These are phyloP conservation scores for Berkeleyomyces rouxiae DNA, from an alignment of 2,329 filamentous ascomycete genomes.

Conservation along the genomic window DNA sequence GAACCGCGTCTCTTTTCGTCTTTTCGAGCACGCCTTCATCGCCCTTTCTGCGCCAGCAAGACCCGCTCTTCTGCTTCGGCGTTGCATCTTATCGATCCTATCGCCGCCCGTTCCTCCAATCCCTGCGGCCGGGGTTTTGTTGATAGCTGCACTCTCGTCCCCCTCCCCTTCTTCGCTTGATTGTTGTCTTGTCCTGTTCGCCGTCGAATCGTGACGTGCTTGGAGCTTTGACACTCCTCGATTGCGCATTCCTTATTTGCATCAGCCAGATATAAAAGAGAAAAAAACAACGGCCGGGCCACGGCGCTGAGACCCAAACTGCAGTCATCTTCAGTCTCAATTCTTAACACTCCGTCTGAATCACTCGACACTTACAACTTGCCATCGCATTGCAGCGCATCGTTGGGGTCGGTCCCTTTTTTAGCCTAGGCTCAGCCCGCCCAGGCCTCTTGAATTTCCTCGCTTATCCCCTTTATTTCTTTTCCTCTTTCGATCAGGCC, in stretches of 20 bases:
- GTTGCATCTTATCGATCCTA: background rate
- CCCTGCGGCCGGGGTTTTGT: background rate
- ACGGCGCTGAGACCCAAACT: background rate
- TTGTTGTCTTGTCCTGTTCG: conserved; percentile 8
- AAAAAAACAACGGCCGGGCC: background rate
- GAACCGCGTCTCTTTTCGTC: background rate
- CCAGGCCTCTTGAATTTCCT: conserved; percentile 23
- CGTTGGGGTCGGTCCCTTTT: background rate
- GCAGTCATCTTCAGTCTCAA: background rate
- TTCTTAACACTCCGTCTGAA: background rate
- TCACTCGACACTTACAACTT: background rate
- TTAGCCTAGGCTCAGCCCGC: conserved; percentile 18
- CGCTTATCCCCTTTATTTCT: conserved; percentile 1
- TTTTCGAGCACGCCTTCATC: background rate
- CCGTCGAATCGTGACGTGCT: conserved; percentile 10
- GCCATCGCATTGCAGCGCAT: background rate
- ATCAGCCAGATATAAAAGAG: background rate
- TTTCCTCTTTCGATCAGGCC: background rate
- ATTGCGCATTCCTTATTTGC: background rate
- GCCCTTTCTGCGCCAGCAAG: background rate
- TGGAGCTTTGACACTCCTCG: conserved; percentile 9
- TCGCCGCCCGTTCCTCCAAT: background rate
- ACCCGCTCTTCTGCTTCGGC: background rate
- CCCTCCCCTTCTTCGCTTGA: background rate
- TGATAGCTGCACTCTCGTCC: background rate